Conservation (phyloP, 1,284 basidiomycete species). For the Veloboletus limbatus region DNA sequence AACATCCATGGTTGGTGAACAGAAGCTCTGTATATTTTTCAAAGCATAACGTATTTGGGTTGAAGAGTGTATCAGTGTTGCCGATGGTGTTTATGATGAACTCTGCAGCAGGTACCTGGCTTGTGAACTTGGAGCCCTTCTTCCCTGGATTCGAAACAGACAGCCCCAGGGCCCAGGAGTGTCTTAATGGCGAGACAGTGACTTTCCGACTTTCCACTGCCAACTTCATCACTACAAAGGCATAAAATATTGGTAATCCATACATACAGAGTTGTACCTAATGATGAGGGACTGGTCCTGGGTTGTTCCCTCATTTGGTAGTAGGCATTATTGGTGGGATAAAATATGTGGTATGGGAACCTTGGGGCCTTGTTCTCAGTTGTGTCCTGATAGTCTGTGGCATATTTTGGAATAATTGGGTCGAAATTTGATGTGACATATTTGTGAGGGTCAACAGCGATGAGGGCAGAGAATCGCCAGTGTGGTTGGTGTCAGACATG, state of each 20-base stretch:
- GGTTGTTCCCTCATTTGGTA: conserved; percentile 94
- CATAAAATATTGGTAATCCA: background rate
- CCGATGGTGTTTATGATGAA: conserved; percentile 95
- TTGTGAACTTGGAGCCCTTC: conserved; percentile 85
- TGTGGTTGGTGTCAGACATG: conserved; percentile 82
- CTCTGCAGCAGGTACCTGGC: conserved; percentile 88
- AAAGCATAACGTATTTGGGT: conserved; percentile 88
- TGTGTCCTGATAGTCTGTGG: conserved; percentile 69
- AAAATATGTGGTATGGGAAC: conserved; percentile 85
- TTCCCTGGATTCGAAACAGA: conserved; percentile 88
- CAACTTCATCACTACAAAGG: conserved; percentile 77
- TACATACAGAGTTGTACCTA: conserved; percentile 49
- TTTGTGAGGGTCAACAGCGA: conserved; percentile 89
- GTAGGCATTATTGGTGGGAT: conserved; percentile 87
- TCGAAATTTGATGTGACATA: conserved; percentile 80
- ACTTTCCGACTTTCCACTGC: conserved; percentile 92
- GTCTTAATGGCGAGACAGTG: conserved; percentile 88
- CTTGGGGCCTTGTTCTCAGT: conserved; percentile 47
- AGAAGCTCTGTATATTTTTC: conserved; percentile 95
- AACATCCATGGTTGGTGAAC: conserved; percentile 85
- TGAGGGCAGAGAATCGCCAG: conserved; percentile 64
- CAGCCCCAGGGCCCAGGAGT: conserved; percentile 87
- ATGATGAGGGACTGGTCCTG: conserved; percentile 91
- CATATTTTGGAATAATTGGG: conserved; percentile 79
- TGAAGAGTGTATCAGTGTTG: conserved; percentile 85